Conservation (phyloP, 1,284 basidiomycete genomes). For the Anthracocystis panici-leucophaei region DNA sequence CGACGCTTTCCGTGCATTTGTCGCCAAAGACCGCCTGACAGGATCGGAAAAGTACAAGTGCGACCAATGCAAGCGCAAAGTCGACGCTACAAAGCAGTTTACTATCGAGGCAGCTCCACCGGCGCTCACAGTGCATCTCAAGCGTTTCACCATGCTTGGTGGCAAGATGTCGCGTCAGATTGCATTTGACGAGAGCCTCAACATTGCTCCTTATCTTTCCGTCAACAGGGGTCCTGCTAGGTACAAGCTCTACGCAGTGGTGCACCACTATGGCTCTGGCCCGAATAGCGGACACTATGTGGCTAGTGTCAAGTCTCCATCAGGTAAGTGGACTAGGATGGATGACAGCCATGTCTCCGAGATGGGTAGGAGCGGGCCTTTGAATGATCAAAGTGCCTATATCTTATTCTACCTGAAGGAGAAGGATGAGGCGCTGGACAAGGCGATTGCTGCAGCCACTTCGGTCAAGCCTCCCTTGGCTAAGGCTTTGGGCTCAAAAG, state of each 20-base stretch:
- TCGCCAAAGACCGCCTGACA: conserved; percentile 83
- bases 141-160: conserved; percentile 91
- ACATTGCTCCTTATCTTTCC: conserved; percentile 85
- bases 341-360: conserved; percentile 85
- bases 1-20: conserved; percentile 85
- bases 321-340: conserved; percentile 87
- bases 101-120: conserved; percentile 87
- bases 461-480: background rate
- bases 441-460: conserved; percentile 24
- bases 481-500: background rate
- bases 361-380: conserved; percentile 54
- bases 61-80: conserved; percentile 91
- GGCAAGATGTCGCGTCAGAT: conserved; percentile 77
- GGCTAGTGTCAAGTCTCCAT: conserved; percentile 81
- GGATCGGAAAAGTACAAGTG: conserved; percentile 98
- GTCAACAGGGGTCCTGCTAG: conserved; percentile 72
- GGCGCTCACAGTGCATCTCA: conserved; percentile 95
- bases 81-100: conserved; percentile 88
- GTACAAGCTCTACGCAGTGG: conserved; percentile 92
- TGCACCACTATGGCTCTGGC: conserved; percentile 90
- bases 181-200: conserved; percentile 82
- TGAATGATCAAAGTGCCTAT: conserved; percentile 85
- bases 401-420: conserved; percentile 90
- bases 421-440: conserved; percentile 48
- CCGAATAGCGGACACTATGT: conserved; percentile 97